phyloP scores from a whole-genome alignment of 495 filamentous ascomycete species.

The Aspergillus sparsus region DNA sequence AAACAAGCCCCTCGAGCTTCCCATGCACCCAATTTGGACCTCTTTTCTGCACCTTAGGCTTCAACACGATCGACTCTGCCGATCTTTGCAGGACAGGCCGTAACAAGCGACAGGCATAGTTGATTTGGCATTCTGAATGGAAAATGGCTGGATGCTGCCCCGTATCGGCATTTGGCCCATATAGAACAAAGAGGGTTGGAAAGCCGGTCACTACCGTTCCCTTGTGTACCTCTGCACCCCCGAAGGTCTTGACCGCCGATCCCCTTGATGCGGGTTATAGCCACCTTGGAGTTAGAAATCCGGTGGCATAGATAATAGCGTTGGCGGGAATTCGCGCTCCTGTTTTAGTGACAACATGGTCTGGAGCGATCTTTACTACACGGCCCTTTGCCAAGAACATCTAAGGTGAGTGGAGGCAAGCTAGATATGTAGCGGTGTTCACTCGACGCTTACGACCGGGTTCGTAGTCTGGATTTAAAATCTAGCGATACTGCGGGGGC shows the following conservation, averaged over 20 bases:
- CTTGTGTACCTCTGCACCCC: slow-evolving; percentile 57
- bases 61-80: slow-evolving; percentile 5
- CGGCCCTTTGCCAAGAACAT: slow-evolving; percentile 52
- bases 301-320: slow-evolving; percentile 53
- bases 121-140: slow-evolving; percentile 55
- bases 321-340: slow-evolving; percentile 50
- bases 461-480: slow-evolving; percentile 56
- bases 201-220: slow-evolving; percentile 58
- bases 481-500: slow-evolving; percentile 29
- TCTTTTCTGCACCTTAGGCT: not conserved
- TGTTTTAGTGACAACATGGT: slow-evolving; percentile 44
- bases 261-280: slow-evolving; percentile 46
- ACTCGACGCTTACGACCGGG: slow-evolving; percentile 59
- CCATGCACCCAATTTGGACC: slow-evolving; percentile 7
- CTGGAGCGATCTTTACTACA: slow-evolving; percentile 39
- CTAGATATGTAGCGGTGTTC: slow-evolving; percentile 52
- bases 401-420: slow-evolving; percentile 45
- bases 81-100: slow-evolving; percentile 26
- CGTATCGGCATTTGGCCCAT: slow-evolving; percentile 60
- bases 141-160: slow-evolving; percentile 58
- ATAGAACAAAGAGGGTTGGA: slow-evolving; percentile 62
- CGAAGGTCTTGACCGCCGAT: slow-evolving; percentile 47
- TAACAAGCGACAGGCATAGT: slow-evolving; percentile 34
- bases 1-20: slow-evolving; percentile 18
- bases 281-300: slow-evolving; percentile 44